Conservation (phyloP, 2,329 filamentous ascomycete species). For the Pestalotiopsis sp. region DNA sequence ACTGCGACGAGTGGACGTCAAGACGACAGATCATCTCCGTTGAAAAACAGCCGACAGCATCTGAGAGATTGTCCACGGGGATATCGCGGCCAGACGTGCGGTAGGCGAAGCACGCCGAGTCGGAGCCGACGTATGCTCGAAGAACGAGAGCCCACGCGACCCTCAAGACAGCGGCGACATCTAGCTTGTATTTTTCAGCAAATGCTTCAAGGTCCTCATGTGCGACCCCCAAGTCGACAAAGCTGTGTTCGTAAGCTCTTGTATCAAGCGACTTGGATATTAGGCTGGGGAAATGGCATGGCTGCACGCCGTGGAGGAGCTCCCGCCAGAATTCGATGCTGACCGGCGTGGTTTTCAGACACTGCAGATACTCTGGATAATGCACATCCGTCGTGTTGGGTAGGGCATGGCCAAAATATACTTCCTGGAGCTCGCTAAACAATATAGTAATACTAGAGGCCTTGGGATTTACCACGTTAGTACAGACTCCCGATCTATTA, state of each 20-base stretch:
- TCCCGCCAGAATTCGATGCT: slow-evolving; percentile 51
- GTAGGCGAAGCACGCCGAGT: slow-evolving; percentile 58
- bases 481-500: background rate
- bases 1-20: slow-evolving; percentile 18
- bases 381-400: slow-evolving; percentile 36
- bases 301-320: slow-evolving; percentile 37
- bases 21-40: slow-evolving; percentile 28
- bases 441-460: slow-evolving; percentile 46
- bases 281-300: slow-evolving; percentile 50
- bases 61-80: slow-evolving; percentile 40
- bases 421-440: slow-evolving; percentile 48
- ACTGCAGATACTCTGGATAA: slow-evolving; percentile 41
- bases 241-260: slow-evolving; percentile 35
- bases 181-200: slow-evolving; percentile 40
- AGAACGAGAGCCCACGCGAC: slow-evolving; percentile 64
- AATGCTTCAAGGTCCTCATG: slow-evolving; percentile 47
- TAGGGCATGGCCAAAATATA: slow-evolving; percentile 42
- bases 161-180: slow-evolving; percentile 52
- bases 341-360: slow-evolving; percentile 34
- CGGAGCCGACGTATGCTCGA: slow-evolving; percentile 54
- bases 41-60: slow-evolving; percentile 49
- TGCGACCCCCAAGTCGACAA: slow-evolving; percentile 43
- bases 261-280: slow-evolving; percentile 22
- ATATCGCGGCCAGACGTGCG: slow-evolving; percentile 48
- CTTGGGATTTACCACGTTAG: slow-evolving; percentile 10